Evolutionary conservation across 257 asterid species (phyloP).

Genomic region (Capsicum rhomboideum): DNA sequence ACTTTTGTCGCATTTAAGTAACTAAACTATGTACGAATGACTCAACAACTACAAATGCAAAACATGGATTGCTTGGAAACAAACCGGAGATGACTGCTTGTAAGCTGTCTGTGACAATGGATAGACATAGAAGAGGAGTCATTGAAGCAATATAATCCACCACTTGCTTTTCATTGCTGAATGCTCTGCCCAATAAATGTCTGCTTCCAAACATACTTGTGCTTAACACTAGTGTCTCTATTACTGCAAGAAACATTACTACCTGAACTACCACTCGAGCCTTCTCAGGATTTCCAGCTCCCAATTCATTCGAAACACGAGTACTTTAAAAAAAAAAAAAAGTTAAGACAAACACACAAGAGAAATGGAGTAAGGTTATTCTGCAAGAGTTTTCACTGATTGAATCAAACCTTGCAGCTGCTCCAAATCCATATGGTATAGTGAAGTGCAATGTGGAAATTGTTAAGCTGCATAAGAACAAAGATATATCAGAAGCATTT

Average conservation of each 20-base stretch:
- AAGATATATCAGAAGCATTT: not conserved
- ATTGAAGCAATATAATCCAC: slow-evolving; percentile 35
- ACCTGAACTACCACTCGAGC: slow-evolving; percentile 33
- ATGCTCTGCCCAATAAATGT: slow-evolving; percentile 22
- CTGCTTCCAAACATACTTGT: slow-evolving; percentile 22
- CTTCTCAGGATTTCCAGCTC: slow-evolving; percentile 44
- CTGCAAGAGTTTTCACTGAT: not conserved
- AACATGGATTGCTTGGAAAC: not conserved
- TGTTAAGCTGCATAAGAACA: slow-evolving; percentile 38
- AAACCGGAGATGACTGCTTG: slow-evolving; percentile 53
- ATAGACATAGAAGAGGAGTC: slow-evolving; percentile 44
- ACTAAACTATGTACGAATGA: not conserved
- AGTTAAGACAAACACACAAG: not conserved
- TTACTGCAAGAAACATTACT: slow-evolving; percentile 25
- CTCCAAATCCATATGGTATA: slow-evolving; percentile 47
- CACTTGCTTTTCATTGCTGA: slow-evolving; percentile 40
- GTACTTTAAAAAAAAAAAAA: slow-evolving; percentile 24
- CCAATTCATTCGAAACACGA: slow-evolving; percentile 54
- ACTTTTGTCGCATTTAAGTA: not conserved
- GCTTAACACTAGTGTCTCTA: slow-evolving; percentile 14
- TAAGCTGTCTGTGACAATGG: slow-evolving; percentile 33
- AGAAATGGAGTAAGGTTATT: not conserved
- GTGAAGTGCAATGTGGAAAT: slow-evolving; percentile 47
- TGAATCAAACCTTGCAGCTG: slow-evolving; percentile 44
- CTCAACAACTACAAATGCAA: not conserved